Evolutionary conservation across 192 early-diverging fungal genomes (phyloP), one percentile per base, ranked within the genome.

Genomic region (Coemansia sp.): DNA sequence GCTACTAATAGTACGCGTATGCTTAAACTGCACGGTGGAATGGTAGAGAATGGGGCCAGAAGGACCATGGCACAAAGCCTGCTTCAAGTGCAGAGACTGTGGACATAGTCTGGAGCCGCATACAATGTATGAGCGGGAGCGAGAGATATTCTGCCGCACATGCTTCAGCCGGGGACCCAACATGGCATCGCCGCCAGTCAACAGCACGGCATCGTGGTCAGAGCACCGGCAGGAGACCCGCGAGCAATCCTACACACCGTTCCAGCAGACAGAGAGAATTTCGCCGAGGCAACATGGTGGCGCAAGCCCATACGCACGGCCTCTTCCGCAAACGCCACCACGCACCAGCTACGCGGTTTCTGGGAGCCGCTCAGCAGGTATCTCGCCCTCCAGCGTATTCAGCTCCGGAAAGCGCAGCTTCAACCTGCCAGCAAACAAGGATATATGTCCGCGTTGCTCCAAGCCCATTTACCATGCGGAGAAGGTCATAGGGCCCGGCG

Each of bases 401-500:
- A 65, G 65, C 46, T 72, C 76, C 0, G 70, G 70, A 5, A 53
- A 62, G 28, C 61, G 61, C 21, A 59, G 52, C 14, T 44, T 79
- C 57, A 72, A 57, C 42, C 28, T 79, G 23, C 70, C 64, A 11
- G 39, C 57, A 12, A 57, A 20, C 57, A 63, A 63, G 45, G 76
- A 79, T 52, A 72, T 63, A 13, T 81, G 79, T 42, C 79, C 72
- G 10, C 63, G 73, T 10, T 81, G 79, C 55, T n/a, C 42, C 21
- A 72, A 70, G 46, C 50, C 65, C 26, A 74, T 81, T 12, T 81
- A 70, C 66, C 70, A 75, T 30, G 79, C 79, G 10, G 79, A 81
- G 36, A 72, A 81, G 61, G 78, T 71, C 0, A 61, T 81, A 33
- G 79, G 79, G 2, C 79, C 79, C 0, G 63, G 67, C 16, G 79